Conservation (phyloP, 2,329 filamentous ascomycete genomes). For the Volutella citrinella region DNA sequence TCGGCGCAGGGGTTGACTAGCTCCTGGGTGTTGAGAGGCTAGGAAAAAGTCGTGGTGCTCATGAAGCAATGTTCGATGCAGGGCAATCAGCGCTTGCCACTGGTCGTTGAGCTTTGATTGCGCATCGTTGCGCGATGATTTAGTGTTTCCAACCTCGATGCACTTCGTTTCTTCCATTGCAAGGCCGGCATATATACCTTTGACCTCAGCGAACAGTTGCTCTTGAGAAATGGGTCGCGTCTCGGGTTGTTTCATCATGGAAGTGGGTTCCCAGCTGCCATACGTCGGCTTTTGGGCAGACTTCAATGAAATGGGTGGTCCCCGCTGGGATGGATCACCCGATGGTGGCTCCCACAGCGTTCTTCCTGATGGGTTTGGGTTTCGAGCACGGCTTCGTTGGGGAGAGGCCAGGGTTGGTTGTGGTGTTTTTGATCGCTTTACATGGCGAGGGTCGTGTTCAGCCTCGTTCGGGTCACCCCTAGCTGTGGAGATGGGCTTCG, state of each 20-base stretch:
- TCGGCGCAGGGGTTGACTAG: slow-evolving; percentile 61
- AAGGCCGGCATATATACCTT: slow-evolving; percentile 77
- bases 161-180: slow-evolving; percentile 86
- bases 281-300: too few relatives aligned
- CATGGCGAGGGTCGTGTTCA: too few relatives aligned
- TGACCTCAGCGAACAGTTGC: slow-evolving; percentile 77
- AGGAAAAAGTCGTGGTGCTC: slow-evolving; percentile 87
- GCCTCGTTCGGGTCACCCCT: too few relatives aligned
- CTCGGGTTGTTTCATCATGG: slow-evolving; percentile 17
- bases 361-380: too few relatives aligned
- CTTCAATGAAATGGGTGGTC: neutral
- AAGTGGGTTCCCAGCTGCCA: too few relatives aligned
- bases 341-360: too few relatives aligned
- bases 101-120: slow-evolving; percentile 60
- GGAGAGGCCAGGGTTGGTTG: too few relatives aligned
- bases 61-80: slow-evolving; percentile 77
- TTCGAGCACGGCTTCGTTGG: too few relatives aligned
- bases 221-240: slow-evolving; percentile 61
- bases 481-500: too few relatives aligned
- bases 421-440: too few relatives aligned
- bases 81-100: slow-evolving; percentile 78
- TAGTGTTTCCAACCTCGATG: slow-evolving; percentile 73
- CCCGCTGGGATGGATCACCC: too few relatives aligned
- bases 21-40: slow-evolving; percentile 80
- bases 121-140: slow-evolving; percentile 43